Conservation (phyloP, 257 asterid species). For the Perilla frutescens region DNA sequence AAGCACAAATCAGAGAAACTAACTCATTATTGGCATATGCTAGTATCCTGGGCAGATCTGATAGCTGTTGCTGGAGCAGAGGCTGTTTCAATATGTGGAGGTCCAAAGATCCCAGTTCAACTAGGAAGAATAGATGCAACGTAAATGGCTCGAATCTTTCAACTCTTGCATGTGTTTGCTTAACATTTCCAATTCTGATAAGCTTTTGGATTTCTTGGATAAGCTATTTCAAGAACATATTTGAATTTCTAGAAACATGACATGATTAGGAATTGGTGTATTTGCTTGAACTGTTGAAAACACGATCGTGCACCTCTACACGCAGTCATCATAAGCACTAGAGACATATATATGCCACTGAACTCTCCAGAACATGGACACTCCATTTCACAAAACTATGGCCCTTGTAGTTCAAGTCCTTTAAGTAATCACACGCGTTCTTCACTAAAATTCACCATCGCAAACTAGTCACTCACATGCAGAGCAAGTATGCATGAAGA, state of each 20-base stretch:
- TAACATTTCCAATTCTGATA: neutral
- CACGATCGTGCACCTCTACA: neutral
- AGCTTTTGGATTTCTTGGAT: neutral
- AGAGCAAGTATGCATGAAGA: neutral
- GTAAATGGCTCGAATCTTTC: conserved; percentile 48
- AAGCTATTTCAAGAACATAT: neutral
- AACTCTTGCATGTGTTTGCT: conserved; percentile 19
- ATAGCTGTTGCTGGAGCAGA: conserved; percentile 94
- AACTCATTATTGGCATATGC: conserved; percentile 36
- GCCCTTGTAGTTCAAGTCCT: conserved; percentile 6
- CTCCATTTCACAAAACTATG: neutral
- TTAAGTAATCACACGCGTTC: neutral
- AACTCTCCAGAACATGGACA: conserved; percentile 3
- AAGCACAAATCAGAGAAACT: conserved; percentile 2
- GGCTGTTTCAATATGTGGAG: conserved; percentile 87
- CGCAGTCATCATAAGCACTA: too few relatives aligned
- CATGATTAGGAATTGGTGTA: neutral
- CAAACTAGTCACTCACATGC: neutral
- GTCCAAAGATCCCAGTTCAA: conserved; percentile 74
- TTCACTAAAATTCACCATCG: neutral
- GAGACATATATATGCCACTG: neutral
- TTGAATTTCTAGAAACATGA: neutral
- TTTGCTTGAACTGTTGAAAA: conserved; percentile 3
- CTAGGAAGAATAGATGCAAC: conserved; percentile 80
- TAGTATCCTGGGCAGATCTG: conserved; percentile 93